Evolutionary conservation across 208 protist genomes (phyloP), one percentile per base, ranked within the genome.

Genomic region (Trypanosomatidae sp.): DNA sequence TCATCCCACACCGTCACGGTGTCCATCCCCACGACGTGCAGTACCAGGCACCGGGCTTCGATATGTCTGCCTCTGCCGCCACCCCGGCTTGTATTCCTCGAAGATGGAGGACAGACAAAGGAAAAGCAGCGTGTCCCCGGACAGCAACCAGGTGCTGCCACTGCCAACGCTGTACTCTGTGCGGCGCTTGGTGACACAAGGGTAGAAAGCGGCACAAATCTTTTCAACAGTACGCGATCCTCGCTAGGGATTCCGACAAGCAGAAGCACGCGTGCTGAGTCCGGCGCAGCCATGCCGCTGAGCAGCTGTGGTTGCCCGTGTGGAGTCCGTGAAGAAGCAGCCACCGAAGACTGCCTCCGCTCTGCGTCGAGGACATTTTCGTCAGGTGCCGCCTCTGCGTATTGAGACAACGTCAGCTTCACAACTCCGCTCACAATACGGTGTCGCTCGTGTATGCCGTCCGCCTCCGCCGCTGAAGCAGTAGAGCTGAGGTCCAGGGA

Each of bases 211-310:
- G 79, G 66, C 30, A 83, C 66, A 64, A 73, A 76, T 44, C 79
- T 66, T 60, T 76, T 83, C 28, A 90, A 44, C 59, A 85, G 73
- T 17, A 87, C 68, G 6, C 58, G 17, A 70, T 90, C 86, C 0
- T 60, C 64, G 47, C 13, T 62, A 19, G 52, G 53, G 36, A 80
- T 69, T 2, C 86, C 86, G 1, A 87, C 82, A n/a, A 90, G 52
- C 19, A 87, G 60, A 25, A 81, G 66, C 62, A 79, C 60, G 7
- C 72, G 72, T 4, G 59, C 44, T 6, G 53, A 39, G 19, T 67
- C 46, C 3, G 25, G 46, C 30, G 56, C 33, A 1, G 55, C 19
- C 9, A 25, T 12, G 19, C 67, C 66, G n/a, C 46, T 58, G 60
- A 44, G 22, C 56, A 39, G 30, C 36, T 62, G 59, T 33, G 49